phyloP scores from a whole-genome alignment of 83 land plant species.

The Picea abies region DNA sequence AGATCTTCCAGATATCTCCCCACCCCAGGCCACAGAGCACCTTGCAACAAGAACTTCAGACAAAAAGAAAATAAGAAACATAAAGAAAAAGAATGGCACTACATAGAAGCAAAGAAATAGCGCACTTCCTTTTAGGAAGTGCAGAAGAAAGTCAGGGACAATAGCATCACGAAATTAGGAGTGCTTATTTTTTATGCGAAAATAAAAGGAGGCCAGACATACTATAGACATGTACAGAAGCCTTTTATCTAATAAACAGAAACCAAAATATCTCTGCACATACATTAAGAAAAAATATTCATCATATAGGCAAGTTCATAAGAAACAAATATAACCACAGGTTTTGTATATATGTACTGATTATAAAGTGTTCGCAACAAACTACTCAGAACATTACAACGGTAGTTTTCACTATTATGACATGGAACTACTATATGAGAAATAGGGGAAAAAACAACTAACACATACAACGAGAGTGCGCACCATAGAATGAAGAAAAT shows the following conservation, averaged over 20 bases:
- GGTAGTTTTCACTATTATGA: background rate
- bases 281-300: background rate
- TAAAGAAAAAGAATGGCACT: background rate
- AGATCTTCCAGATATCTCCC: no score
- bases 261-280: background rate
- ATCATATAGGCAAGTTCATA: background rate
- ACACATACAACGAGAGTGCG: background rate
- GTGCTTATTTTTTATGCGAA: background rate
- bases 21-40: no score
- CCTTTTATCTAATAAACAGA: background rate
- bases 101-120: background rate
- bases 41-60: no score
- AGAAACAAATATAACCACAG: background rate
- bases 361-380: background rate
- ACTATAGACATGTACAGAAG: background rate
- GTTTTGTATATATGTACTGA: background rate
- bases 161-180: background rate
- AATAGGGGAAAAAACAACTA: background rate
- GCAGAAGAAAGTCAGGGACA: no score
- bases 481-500: background rate
- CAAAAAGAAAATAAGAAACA: no score
- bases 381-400: background rate
- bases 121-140: background rate
- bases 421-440: no score
- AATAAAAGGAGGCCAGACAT: background rate